Percentiles rank a stretch among this genome's conserved stretches.
Evolutionary conservation across 2,329 filamentous ascomycete genomes (phyloP).

Genomic region (Trichoderma sp.): DNA sequence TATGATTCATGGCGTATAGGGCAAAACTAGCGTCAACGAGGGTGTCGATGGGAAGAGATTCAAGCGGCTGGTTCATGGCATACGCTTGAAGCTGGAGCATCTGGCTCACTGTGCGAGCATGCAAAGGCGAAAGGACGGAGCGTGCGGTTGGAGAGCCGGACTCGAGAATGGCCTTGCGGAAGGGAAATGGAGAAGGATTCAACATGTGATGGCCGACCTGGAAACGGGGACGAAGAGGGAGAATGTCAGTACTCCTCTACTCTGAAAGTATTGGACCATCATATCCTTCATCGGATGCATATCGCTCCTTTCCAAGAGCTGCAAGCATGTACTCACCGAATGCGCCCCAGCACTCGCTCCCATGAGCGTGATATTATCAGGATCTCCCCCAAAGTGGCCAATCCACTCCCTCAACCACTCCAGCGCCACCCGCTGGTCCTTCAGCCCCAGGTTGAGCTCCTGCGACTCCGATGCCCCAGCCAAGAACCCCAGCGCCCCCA

Average conservation of each 20-base stretch:
- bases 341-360: constrained; percentile 65
- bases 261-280: too few relatives aligned
- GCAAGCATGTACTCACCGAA: constrained; percentile 47
- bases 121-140: constrained; percentile 54
- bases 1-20: constrained; percentile 50
- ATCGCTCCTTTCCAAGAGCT: neutral
- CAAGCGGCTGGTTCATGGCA: constrained; percentile 37
- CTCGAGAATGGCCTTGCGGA: constrained; percentile 59
- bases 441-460: constrained; percentile 64
- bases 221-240: neutral
- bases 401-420: constrained; percentile 65
- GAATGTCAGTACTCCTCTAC: neutral
- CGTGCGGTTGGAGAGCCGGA: constrained; percentile 60
- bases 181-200: constrained; percentile 48
- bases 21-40: constrained; percentile 52
- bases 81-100: constrained; percentile 39
- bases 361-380: constrained; percentile 60
- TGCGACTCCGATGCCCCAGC: constrained; percentile 56
- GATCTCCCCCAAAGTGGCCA: constrained; percentile 61
- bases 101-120: constrained; percentile 60
- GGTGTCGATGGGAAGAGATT: constrained; percentile 50
- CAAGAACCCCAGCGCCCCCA: constrained; percentile 71
- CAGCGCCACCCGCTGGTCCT: constrained; percentile 62
- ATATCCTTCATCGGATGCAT: neutral
- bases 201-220: constrained; percentile 71